phyloP scores from a whole-genome alignment of 2,329 filamentous ascomycete species.

The Zymoseptoria ardabiliae region DNA sequence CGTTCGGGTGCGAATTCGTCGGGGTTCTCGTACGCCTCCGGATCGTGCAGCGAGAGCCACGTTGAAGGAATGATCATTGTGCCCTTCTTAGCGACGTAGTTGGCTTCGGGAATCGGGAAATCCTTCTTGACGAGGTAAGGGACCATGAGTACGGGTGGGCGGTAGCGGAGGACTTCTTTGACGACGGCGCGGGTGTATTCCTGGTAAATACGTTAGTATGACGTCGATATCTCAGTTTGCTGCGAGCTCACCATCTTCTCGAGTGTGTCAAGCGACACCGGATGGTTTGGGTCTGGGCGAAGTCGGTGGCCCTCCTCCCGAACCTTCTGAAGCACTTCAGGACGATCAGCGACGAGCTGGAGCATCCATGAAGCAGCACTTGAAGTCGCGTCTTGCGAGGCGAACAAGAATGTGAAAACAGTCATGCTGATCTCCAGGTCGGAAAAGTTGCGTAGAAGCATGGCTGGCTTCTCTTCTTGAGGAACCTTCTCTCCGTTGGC shows the following conservation, averaged over 20 bases:
- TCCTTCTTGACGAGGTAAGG: conserved; percentile 91
- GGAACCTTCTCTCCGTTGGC: conserved; percentile 63
- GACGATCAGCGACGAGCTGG: conserved; percentile 86
- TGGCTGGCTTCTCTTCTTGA: conserved; percentile 69
- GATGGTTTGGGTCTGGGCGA: conserved; percentile 20
- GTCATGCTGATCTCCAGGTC: conserved; percentile 91
- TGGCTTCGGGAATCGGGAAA: conserved; percentile 74
- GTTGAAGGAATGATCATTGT: conserved; percentile 92
- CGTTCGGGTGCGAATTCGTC: conserved; percentile 81
- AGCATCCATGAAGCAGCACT: conserved; percentile 92
- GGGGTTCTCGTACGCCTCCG: conserved; percentile 83
- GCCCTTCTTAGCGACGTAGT: conserved; percentile 88
- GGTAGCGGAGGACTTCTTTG: conserved; percentile 84
- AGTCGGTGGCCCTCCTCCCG: conserved; percentile 59
- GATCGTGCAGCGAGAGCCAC: conserved; percentile 84
- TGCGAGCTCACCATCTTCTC: conserved; percentile 56
- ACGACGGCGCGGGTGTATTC: conserved; percentile 87
- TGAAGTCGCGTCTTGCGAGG: conserved; percentile 93
- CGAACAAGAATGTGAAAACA: conserved; percentile 59
- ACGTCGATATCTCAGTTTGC: too few relatives aligned
- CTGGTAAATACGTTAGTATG: conserved; percentile 8
- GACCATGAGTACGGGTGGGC: conserved; percentile 94
- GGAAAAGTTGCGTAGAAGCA: conserved; percentile 79
- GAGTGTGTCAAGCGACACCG: conserved; percentile 71
- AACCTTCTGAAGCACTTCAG: conserved; percentile 83